Percentiles rank a stretch among this genome's conserved stretches.
Conservation (phyloP, 345 rosid species). For the Linum trigynum region DNA sequence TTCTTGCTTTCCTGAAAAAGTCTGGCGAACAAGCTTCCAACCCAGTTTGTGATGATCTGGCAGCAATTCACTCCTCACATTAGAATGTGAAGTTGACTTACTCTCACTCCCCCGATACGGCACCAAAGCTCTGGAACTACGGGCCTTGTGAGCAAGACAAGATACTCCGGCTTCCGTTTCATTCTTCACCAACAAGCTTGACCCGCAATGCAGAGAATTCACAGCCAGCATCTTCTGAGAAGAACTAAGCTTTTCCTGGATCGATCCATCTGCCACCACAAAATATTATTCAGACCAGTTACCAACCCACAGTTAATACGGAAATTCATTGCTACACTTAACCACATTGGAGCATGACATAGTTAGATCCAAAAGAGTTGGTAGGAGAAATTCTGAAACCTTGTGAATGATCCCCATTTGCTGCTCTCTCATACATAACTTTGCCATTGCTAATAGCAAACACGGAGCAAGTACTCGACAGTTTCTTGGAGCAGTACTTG, state of each 20-base stretch:
- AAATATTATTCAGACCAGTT: constrained; percentile 5
- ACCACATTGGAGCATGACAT: background rate
- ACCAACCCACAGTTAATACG: background rate
- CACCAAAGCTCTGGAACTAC: constrained; percentile 48
- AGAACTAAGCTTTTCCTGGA: constrained; percentile 8
- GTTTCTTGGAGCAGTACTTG: constrained; percentile 70
- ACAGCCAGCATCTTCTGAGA: constrained; percentile 6
- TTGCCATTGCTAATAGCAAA: constrained; percentile 71
- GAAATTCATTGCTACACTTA: background rate
- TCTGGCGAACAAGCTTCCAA: constrained; percentile 51
- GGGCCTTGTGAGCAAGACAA: constrained; percentile 10
- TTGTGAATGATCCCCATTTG: constrained; percentile 16
- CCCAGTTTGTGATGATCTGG: constrained; percentile 28
- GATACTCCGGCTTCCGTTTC: constrained; percentile 15
- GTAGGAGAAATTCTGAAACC: constrained; percentile 20
- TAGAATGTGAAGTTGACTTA: constrained; percentile 18
- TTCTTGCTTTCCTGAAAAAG: constrained; percentile 27
- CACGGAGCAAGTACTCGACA: constrained; percentile 46
- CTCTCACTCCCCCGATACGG: constrained; percentile 28
- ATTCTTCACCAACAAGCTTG: background rate
- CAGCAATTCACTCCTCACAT: constrained; percentile 9
- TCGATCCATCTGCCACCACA: constrained; percentile 21
- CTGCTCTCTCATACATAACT: constrained; percentile 59
- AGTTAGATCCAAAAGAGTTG: background rate
- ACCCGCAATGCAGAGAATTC: constrained; percentile 9